Evolutionary conservation across 768 basidiomycete species (phyloP).

Genomic region (Chalciporus sphaerocephalus): DNA sequence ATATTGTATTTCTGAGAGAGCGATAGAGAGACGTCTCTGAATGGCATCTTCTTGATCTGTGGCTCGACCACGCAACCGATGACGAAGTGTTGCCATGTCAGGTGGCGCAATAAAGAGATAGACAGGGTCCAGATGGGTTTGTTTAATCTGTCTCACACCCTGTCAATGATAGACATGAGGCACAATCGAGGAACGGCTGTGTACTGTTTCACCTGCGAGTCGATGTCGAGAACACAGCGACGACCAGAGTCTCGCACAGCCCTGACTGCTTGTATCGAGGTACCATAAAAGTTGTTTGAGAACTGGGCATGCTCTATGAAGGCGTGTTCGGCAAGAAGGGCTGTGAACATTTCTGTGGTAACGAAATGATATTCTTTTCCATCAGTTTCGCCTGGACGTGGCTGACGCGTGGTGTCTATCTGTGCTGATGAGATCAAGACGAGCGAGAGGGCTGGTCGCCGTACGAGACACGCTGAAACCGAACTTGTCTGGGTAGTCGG

Average conservation of each 20-base stretch:
- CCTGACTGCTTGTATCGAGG: slow-evolving; percentile 72
- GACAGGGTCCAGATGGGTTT: slow-evolving; percentile 74
- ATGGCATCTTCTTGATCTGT: slow-evolving; percentile 78
- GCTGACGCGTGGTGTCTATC: slow-evolving; percentile 83
- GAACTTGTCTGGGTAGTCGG: slow-evolving; percentile 77
- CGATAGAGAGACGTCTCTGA: slow-evolving; percentile 70
- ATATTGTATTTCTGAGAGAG: slow-evolving; percentile 76
- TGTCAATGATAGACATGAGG: slow-evolving; percentile 28
- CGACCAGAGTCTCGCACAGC: slow-evolving; percentile 63
- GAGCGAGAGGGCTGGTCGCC: slow-evolving; percentile 23
- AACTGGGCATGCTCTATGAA: slow-evolving; percentile 97
- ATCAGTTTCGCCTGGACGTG: slow-evolving; percentile 76
- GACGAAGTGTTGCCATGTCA: slow-evolving; percentile 60
- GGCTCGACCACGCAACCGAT: slow-evolving; percentile 71
- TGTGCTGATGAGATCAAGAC: not conserved
- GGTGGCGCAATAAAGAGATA: slow-evolving; percentile 94
- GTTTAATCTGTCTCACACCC: slow-evolving; percentile 92
- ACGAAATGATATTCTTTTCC: slow-evolving; percentile 90
- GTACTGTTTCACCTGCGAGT: slow-evolving; percentile 77
- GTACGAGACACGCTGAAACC: slow-evolving; percentile 92
- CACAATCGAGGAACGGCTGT: not conserved
- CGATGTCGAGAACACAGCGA: slow-evolving; percentile 93
- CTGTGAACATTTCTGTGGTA: slow-evolving; percentile 60
- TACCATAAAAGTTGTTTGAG: slow-evolving; percentile 91
- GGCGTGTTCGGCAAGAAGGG: slow-evolving; percentile 61